phyloP scores from a whole-genome alignment of 805 yeast genomes.

The Saccharomycopsis fodiens region DNA sequence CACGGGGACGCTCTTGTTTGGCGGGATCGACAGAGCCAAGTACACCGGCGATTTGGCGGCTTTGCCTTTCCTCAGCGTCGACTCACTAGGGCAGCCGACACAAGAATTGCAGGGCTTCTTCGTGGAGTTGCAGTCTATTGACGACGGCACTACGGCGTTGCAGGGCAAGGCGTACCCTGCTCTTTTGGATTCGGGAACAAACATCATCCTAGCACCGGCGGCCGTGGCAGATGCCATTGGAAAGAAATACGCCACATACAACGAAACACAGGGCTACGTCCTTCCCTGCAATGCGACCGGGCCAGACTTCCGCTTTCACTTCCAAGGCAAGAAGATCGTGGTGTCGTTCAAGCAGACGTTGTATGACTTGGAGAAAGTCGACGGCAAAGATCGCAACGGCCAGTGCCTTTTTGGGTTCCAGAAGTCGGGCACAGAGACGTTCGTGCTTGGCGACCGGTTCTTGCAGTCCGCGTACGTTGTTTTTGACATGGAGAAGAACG shows the following conservation, averaged over 20 bases:
- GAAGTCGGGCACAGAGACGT: conserved; percentile 28
- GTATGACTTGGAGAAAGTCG: conserved; percentile 14
- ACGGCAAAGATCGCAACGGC: no score
- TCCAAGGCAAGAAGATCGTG: conserved; percentile 47
- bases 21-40: conserved; percentile 63
- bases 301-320: conserved; percentile 36
- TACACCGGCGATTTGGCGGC: conserved; percentile 43
- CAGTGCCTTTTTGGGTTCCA: conserved; percentile 41
- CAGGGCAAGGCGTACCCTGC: conserved; percentile 29
- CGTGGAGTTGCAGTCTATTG: conserved; percentile 23
- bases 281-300: conserved; percentile 2
- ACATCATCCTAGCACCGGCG: conserved; percentile 37
- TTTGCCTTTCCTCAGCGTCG: conserved; percentile 44
- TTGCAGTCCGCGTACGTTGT: conserved; percentile 46
- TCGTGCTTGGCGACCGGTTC: conserved; percentile 48
- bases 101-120: conserved; percentile 43
- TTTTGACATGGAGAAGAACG: conserved; percentile 40
- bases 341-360: conserved; percentile 37
- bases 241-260: conserved; percentile 2
- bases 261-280: neutral
- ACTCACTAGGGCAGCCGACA: conserved; percentile 26
- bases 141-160: neutral
- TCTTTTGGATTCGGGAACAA: conserved; percentile 37
- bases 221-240: conserved; percentile 11
- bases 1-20: conserved; percentile 55